A percentile compares a stretch with the other conserved stretches of the same genome.
These are phyloP conservation scores for Picea engelmannii DNA, from an alignment of 83 land plant species.

Conservation along the genomic window DNA sequence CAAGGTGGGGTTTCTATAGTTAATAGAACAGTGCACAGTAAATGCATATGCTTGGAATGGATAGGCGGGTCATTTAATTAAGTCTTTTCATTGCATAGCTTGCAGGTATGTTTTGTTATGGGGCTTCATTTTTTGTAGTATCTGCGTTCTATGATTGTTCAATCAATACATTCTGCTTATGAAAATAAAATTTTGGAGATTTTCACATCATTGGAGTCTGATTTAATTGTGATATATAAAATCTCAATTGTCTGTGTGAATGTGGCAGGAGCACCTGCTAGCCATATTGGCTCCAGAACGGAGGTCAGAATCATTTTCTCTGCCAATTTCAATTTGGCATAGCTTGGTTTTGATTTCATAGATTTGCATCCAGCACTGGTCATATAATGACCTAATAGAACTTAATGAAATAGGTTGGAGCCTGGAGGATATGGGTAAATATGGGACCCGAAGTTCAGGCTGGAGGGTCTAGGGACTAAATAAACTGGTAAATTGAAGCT, in stretches of 20 bases:
- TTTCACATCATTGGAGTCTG: background rate
- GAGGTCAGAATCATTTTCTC: too few species aligned
- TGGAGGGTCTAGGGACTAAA: too few species aligned
- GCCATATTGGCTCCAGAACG: background rate
- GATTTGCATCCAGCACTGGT: background rate
- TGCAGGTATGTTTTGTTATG: constrained; percentile 8
- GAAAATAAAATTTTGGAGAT: background rate
- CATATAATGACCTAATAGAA: background rate
- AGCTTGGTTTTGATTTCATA: background rate
- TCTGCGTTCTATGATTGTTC: background rate
- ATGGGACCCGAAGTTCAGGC: too few species aligned
- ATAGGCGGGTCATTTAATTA: background rate
- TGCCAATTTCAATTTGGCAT: background rate
- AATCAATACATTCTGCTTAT: too few species aligned
- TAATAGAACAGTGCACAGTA: background rate
- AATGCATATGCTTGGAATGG: background rate
- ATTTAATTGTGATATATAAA: background rate
- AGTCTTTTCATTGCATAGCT: background rate
- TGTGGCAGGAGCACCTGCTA: background rate
- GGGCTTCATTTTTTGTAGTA: background rate
- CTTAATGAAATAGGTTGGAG: background rate
- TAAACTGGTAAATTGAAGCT: too few species aligned
- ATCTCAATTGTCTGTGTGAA: background rate
- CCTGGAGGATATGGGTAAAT: background rate
- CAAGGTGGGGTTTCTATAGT: background rate